Base-by-base conservation (phyloP, 129 eudicot species). In the Sambucus nigra region DNA sequence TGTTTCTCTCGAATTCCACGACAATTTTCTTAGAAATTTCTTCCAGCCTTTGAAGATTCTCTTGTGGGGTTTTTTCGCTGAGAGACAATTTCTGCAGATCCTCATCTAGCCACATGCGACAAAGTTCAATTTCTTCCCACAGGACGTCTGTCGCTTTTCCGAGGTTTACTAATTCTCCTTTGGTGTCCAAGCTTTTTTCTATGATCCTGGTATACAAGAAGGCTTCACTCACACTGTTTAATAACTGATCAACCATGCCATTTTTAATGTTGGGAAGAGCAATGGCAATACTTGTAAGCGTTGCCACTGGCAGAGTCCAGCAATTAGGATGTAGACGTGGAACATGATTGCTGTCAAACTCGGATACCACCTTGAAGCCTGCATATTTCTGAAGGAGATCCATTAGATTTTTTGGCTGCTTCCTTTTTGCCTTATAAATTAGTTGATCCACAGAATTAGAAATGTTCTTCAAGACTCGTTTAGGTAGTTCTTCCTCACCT, bases 291-390 rank as follows among this genome's bases (percentile, higher is more conserved):
- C 70, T 39, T 12, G 84, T 71, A 8, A 77, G 48, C 12, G 75
- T 77, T 17, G 64, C 76, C 19, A 77, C 48, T 4, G 76, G 62
- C 18, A 77, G 63, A 45, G 72, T 26, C 84, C 79, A 72, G 15
- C 79, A 64, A 50, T 65, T n/a, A 17, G 63, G 63, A 42, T 24
- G 17, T 8, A 77, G 46, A 38, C 9, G 5, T 15, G 31, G 46
- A 21, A 68, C 60, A 20, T 41, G 60, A 5, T 26, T 42, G n/a
- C n/a, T n/a, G 21, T 68, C 72, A 61, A 63, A 68, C 23, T 55
- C 71, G 7, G 0, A 3, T 27, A 78, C 58, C 22, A 77, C 70
- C 15, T 25, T 51, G 61, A 79, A 69, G n/a, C 50, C 58, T n/a
- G 32, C 3, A 45, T 64, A 57, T 35, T 49, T 66, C 9, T 25